Percentiles rank a stretch among this genome's conserved stretches.
Conservation (phyloP, 1,284 basidiomycete genomes). For the Ganoderma lingzhi region DNA sequence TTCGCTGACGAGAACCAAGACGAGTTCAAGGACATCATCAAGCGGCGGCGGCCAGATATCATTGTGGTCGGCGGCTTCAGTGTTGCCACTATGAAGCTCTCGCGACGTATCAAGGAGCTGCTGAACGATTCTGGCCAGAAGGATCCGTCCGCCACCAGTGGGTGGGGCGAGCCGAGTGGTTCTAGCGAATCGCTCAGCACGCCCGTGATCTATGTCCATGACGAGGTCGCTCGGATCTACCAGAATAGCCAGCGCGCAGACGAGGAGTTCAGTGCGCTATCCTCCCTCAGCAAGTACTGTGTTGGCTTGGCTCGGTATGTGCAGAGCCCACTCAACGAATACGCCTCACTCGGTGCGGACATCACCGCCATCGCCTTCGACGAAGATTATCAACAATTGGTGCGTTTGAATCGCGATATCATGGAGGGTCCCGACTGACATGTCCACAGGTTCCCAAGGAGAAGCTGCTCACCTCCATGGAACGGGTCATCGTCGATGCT, state of each 20-base stretch:
- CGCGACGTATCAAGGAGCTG: conserved; percentile 67
- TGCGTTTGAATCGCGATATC: conserved; percentile 48
- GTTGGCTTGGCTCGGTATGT: conserved; percentile 93
- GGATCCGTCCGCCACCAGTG: conserved; percentile 14
- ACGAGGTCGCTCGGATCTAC: conserved; percentile 95
- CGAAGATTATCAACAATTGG: conserved; percentile 89
- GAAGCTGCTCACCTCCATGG: conserved; percentile 84
- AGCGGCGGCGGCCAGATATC: conserved; percentile 86
- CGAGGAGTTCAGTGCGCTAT: conserved; percentile 87
- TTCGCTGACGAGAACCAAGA: conserved; percentile 71
- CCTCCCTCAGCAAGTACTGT: conserved; percentile 90
- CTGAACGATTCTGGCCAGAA: conserved; percentile 35
- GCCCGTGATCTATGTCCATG: conserved; percentile 86
- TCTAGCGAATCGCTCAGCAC: conserved; percentile 60
- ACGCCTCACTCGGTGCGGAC: conserved; percentile 86
- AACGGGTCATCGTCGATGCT: conserved; percentile 89
- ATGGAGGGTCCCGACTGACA: conserved; percentile 27
- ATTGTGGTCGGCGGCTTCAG: conserved; percentile 92
- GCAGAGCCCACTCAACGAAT: conserved; percentile 95
- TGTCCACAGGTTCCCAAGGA: conserved; percentile 78
- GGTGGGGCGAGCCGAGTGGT: conserved; percentile 17
- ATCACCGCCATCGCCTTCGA: conserved; percentile 84
- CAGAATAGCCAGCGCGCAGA: conserved; percentile 90
- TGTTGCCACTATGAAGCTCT: conserved; percentile 81
- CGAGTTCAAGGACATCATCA: conserved; percentile 85